Conservation (phyloP, 1,284 basidiomycete genomes). For the Malassezia japonica region DNA sequence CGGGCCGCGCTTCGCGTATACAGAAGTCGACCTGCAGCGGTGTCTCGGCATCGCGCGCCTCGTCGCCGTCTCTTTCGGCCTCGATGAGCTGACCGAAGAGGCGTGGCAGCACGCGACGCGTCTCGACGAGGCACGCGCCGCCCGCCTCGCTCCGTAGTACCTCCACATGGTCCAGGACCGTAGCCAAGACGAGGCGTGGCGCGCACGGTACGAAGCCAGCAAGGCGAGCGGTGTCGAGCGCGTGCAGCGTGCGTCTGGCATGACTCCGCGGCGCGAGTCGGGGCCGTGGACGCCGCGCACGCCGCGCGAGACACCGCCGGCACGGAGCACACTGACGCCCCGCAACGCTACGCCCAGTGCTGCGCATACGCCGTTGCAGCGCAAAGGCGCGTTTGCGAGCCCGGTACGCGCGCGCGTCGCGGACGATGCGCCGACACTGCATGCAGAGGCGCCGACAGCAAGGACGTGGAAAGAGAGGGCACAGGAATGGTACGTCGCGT, state of each 20-base stretch:
- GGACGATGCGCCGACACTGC: neutral
- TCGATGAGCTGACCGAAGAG: slow-evolving; percentile 20
- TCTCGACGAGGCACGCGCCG: slow-evolving; percentile 19
- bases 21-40: slow-evolving; percentile 33
- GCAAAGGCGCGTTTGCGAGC: slow-evolving; percentile 12
- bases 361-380: slow-evolving; percentile 7
- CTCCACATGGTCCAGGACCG: slow-evolving; percentile 4
- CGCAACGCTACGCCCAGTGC: too few species aligned
- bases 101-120: slow-evolving; percentile 24
- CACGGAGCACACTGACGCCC: too few species aligned
- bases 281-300: neutral
- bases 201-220: neutral
- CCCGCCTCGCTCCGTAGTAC: neutral
- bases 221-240: too few species aligned
- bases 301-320: too few species aligned
- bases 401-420: neutral
- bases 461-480: neutral
- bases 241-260: too few species aligned
- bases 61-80: slow-evolving; percentile 22
- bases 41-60: slow-evolving; percentile 26
- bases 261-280: too few species aligned
- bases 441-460: neutral
- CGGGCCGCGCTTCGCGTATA: slow-evolving; percentile 11
- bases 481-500: neutral
- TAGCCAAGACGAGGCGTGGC: neutral